Evolutionary conservation across 2,329 filamentous ascomycete species (phyloP).

Genomic region (Fusarium coicis): DNA sequence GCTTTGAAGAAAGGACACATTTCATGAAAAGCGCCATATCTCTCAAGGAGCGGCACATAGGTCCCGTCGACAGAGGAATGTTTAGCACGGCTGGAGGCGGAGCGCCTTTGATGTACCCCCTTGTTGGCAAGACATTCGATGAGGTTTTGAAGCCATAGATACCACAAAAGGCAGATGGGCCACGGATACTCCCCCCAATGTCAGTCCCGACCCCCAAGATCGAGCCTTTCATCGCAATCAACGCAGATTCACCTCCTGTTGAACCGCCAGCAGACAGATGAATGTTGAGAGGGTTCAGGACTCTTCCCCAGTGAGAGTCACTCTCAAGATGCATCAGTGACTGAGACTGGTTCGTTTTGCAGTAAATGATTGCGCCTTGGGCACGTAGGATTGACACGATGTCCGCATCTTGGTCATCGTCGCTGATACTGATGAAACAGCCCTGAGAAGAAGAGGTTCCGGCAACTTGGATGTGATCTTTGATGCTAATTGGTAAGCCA

Average conservation of each 20-base stretch:
- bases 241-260: conserved; percentile 62
- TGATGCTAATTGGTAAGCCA: conserved; percentile 31
- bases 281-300: conserved; percentile 69
- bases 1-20: conserved; percentile 16
- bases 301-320: conserved; percentile 70
- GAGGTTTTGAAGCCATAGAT: conserved; percentile 27
- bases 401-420: conserved; percentile 24
- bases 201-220: conserved; percentile 13
- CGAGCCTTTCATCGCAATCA: conserved; percentile 48
- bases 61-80: conserved; percentile 37
- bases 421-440: conserved; percentile 17
- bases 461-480: conserved; percentile 35
- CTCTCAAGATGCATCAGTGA: conserved; percentile 55
- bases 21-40: conserved; percentile 41
- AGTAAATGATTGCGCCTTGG: conserved; percentile 73
- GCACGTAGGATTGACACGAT: conserved; percentile 66
- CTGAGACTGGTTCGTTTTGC: conserved; percentile 74
- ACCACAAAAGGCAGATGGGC: conserved; percentile 16
- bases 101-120: conserved; percentile 29
- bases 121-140: conserved; percentile 2
- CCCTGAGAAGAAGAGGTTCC: conserved; percentile 18
- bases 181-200: conserved; percentile 19
- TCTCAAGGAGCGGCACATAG: conserved; percentile 38
- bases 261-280: conserved; percentile 70
- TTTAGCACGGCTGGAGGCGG: conserved; percentile 48